These are phyloP conservation scores for Sequoia sempervirens DNA, from an alignment of 75 land plant genomes.

Conservation along the genomic window DNA sequence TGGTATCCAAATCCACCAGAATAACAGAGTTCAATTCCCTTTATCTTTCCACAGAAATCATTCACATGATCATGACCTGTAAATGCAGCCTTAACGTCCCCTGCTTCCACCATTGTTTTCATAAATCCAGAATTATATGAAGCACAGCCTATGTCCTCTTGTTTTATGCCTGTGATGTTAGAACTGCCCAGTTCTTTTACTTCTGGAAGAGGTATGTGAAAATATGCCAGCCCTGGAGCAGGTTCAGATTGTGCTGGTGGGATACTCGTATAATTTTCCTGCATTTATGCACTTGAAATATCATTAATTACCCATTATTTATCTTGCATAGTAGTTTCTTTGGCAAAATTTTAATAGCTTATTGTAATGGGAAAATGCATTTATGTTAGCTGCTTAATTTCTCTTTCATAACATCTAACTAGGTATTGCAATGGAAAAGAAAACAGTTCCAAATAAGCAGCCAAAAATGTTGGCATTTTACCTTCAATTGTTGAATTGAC, in stretches of 20 bases:
- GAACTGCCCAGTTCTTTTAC: constrained; percentile 9
- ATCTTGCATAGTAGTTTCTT: background rate
- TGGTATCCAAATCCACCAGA: constrained; percentile 51
- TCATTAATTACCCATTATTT: no score
- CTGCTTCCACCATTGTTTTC: constrained; percentile 28
- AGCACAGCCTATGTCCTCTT: constrained; percentile 23
- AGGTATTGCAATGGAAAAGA: no score
- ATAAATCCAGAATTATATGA: constrained; percentile 37
- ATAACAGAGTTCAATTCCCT: constrained; percentile 32
- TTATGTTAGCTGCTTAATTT: background rate
- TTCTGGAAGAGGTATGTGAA: constrained; percentile 47
- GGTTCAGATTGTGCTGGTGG: constrained; percentile 20
- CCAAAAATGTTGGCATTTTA: no score
- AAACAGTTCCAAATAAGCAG: no score
- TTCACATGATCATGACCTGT: constrained; percentile 48
- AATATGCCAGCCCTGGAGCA: constrained; percentile 38
- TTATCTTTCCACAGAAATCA: constrained; percentile 36
- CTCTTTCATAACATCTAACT: background rate
- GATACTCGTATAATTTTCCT: background rate
- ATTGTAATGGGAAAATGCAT: background rate
- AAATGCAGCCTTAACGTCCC: constrained; percentile 46
- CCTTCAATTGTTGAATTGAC: no score
- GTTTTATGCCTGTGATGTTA: constrained; percentile 28
- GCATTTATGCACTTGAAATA: background rate
- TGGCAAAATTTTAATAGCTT: background rate